These are phyloP conservation scores for Lactuca sativa DNA, from an alignment of 129 eudicot species.

Conservation along the genomic window DNA sequence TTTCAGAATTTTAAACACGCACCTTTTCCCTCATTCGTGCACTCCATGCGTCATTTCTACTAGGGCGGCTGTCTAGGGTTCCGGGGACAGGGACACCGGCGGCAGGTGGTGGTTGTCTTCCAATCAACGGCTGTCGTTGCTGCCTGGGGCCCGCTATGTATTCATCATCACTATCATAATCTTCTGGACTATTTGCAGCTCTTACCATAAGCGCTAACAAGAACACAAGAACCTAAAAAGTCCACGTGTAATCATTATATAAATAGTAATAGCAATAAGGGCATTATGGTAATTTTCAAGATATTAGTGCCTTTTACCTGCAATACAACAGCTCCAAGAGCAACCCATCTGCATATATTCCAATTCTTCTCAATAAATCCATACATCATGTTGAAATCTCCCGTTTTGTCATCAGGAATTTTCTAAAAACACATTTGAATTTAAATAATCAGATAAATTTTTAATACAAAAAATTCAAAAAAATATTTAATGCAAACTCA, in stretches of 20 bases:
- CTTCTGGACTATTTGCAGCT: constrained; percentile 75
- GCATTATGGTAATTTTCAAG: neutral
- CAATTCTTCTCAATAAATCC: constrained; percentile 71
- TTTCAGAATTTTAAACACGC: too few relatives aligned
- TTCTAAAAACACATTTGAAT: constrained; percentile 46
- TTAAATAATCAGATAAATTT: constrained; percentile 9
- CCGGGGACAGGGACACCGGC: constrained; percentile 67
- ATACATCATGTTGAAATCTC: constrained; percentile 64
- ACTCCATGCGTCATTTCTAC: constrained; percentile 95
- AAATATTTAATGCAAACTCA: constrained; percentile 30
- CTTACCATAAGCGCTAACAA: constrained; percentile 78
- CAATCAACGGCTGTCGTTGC: constrained; percentile 80
- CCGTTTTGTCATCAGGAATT: constrained; percentile 87
- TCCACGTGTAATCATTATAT: constrained; percentile 11
- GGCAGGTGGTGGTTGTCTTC: constrained; percentile 56
- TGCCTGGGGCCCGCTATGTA: constrained; percentile 79
- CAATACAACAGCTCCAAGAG: constrained; percentile 75
- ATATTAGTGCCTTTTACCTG: constrained; percentile 42
- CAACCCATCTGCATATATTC: constrained; percentile 83
- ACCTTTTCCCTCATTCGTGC: constrained; percentile 97
- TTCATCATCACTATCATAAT: constrained; percentile 93
- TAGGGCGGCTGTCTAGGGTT: constrained; percentile 68
- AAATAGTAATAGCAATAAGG: neutral
- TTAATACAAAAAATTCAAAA: neutral
- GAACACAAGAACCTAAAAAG: constrained; percentile 73